Evolutionary conservation across 495 filamentous ascomycete species (phyloP).

Genomic region (Massariosphaeria phaeospora): DNA sequence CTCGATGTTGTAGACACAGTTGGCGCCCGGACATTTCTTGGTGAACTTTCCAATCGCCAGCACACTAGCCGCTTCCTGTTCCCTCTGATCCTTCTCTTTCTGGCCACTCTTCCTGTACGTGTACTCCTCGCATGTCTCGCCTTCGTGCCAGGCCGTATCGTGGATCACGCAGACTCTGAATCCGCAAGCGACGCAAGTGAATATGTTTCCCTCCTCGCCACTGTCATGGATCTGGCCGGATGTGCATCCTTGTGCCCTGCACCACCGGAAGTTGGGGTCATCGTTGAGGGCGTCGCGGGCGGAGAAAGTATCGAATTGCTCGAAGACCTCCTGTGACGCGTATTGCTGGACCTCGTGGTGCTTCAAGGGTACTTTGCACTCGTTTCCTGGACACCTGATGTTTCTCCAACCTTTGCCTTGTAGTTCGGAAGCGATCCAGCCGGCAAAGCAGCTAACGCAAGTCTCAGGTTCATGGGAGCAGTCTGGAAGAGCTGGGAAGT

Average conservation of each 20-base stretch:
- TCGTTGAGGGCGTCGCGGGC: slow-evolving; percentile 30
- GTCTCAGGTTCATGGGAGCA: slow-evolving; percentile 23
- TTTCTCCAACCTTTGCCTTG: slow-evolving; percentile 19
- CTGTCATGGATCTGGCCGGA: slow-evolving; percentile 41
- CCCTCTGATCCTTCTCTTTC: slow-evolving; percentile 28
- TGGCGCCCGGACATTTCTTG: slow-evolving; percentile 36
- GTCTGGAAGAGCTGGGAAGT: slow-evolving; percentile 13
- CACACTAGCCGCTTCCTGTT: slow-evolving; percentile 28
- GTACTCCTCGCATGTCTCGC: slow-evolving; percentile 42
- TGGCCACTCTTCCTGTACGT: slow-evolving; percentile 33
- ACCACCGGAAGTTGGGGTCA: slow-evolving; percentile 43
- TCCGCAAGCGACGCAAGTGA: slow-evolving; percentile 40
- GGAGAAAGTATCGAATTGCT: slow-evolving; percentile 32
- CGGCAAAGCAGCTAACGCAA: slow-evolving; percentile 18
- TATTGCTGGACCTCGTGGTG: slow-evolving; percentile 24
- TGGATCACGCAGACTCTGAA: slow-evolving; percentile 41
- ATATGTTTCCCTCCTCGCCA: slow-evolving; percentile 29
- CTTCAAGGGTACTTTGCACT: slow-evolving; percentile 11
- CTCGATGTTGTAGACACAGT: slow-evolving; percentile 36
- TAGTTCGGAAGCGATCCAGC: slow-evolving; percentile 22
- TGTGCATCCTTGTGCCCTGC: slow-evolving; percentile 35
- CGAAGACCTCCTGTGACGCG: slow-evolving; percentile 17
- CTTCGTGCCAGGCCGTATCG: slow-evolving; percentile 41
- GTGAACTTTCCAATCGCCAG: slow-evolving; percentile 25
- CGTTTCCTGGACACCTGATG: slow-evolving; percentile 24